phyloP scores from a whole-genome alignment of 768 basidiomycete species.

The Cystobasidium ongulense region DNA sequence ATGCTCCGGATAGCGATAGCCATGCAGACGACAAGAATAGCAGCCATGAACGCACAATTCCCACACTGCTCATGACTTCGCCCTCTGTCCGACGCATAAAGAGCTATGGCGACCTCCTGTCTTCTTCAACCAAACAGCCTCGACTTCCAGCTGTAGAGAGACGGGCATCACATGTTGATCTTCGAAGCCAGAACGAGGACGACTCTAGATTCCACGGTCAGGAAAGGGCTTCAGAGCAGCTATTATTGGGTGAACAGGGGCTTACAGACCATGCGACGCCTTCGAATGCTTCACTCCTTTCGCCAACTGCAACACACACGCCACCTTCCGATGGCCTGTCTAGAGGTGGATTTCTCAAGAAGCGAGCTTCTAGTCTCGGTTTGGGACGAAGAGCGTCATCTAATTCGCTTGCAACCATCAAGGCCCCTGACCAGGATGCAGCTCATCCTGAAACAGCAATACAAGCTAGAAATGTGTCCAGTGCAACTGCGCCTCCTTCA shows the following conservation, averaged over 20 bases:
- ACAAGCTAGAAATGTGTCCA: not conserved
- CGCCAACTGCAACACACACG: not conserved
- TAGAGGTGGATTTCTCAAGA: not conserved
- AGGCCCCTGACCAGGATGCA: not conserved
- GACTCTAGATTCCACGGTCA: not conserved
- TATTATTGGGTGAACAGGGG: no score
- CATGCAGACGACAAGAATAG: not conserved
- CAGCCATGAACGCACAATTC: not conserved
- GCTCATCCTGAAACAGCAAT: not conserved
- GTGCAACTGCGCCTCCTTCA: slow-evolving; percentile 6
- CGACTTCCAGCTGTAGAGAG: not conserved
- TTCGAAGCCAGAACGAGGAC: not conserved
- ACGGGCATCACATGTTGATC: not conserved
- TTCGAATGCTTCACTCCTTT: not conserved
- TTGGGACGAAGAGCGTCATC: not conserved
- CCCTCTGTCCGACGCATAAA: slow-evolving; percentile 4
- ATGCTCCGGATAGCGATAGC: not conserved
- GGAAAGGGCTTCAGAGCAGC: no score
- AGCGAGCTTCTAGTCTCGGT: slow-evolving; percentile 11
- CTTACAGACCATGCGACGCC: not conserved
- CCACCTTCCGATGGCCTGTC: not conserved
- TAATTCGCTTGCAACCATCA: not conserved
- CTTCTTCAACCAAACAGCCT: not conserved
- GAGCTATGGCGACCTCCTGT: slow-evolving; percentile 6
- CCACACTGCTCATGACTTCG: not conserved